Conservation (phyloP, 371 early-diverging fungal genomes). For the Caulochytrium protostelioides region DNA sequence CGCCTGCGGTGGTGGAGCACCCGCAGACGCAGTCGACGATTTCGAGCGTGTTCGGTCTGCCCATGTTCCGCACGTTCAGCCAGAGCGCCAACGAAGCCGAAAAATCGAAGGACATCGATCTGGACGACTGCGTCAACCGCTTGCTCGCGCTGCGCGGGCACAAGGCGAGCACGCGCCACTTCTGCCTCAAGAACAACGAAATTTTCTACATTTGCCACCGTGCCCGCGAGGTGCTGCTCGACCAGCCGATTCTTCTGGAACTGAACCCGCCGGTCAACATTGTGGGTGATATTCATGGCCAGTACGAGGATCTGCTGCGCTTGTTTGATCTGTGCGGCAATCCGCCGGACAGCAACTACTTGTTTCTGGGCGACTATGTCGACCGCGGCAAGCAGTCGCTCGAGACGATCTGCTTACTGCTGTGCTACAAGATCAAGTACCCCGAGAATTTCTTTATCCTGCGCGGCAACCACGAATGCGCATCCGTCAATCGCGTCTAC, state of each 20-base stretch:
- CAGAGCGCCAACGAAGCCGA: too few relatives aligned
- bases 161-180: too few relatives aligned
- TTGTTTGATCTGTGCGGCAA: constrained; percentile 83
- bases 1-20: too few relatives aligned
- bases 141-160: too few relatives aligned
- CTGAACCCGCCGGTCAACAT: constrained; percentile 93
- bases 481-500: constrained; percentile 87
- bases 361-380: constrained; percentile 98
- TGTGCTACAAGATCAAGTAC: constrained; percentile 90
- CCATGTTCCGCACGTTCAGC: too few relatives aligned
- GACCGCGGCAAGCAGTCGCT: constrained; percentile 92
- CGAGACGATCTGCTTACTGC: constrained; percentile 80
- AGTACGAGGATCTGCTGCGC: constrained; percentile 69
- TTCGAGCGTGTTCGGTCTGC: too few relatives aligned
- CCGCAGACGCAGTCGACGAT: too few relatives aligned
- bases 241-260: constrained; percentile 83
- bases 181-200: constrained; percentile 59
- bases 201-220: constrained; percentile 66
- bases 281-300: constrained; percentile 90
- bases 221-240: constrained; percentile 74
- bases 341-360: constrained; percentile 71
- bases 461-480: constrained; percentile 97
- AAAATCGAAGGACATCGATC: too few relatives aligned
- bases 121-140: too few relatives aligned
- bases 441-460: constrained; percentile 92